Percentiles rank a stretch among this genome's conserved stretches.
Evolutionary conservation across 306 rosid genomes (phyloP).

Genomic region (Acacia melanoxylon): DNA sequence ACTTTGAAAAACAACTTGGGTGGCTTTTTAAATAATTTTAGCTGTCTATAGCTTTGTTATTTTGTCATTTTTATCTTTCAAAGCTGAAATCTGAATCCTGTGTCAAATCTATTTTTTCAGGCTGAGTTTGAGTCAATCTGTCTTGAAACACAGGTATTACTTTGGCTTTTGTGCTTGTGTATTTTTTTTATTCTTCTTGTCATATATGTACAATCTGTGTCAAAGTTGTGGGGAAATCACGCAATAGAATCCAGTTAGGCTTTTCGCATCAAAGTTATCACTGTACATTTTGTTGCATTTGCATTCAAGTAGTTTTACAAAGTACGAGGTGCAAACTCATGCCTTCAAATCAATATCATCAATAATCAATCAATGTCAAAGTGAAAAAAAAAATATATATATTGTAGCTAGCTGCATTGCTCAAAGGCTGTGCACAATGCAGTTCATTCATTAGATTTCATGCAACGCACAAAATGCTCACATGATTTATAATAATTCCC

Average conservation of each 20-base stretch:
- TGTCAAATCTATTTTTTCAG: conserved; percentile 3
- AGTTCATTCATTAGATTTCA: too few species aligned
- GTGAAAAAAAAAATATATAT: not conserved
- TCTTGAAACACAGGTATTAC: conserved; percentile 12
- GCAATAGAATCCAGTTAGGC: not conserved
- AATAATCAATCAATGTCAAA: not conserved
- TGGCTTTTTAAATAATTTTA: not conserved
- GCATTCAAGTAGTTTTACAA: not conserved
- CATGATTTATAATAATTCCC: not conserved
- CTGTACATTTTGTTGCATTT: not conserved
- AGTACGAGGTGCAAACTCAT: not conserved
- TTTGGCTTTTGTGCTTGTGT: not conserved
- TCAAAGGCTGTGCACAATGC: not conserved
- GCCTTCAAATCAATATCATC: not conserved
- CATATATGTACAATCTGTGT: not conserved
- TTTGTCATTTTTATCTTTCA: not conserved
- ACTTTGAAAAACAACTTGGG: not conserved
- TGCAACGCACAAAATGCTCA: too few species aligned
- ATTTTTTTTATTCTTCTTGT: not conserved
- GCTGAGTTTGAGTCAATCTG: not conserved
- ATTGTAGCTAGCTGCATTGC: not conserved
- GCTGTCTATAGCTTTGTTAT: not conserved
- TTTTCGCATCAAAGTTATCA: not conserved
- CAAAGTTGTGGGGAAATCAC: not conserved
- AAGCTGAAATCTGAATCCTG: not conserved